phyloP scores from a whole-genome alignment of 345 rosid genomes.

The Theobroma cacao region DNA sequence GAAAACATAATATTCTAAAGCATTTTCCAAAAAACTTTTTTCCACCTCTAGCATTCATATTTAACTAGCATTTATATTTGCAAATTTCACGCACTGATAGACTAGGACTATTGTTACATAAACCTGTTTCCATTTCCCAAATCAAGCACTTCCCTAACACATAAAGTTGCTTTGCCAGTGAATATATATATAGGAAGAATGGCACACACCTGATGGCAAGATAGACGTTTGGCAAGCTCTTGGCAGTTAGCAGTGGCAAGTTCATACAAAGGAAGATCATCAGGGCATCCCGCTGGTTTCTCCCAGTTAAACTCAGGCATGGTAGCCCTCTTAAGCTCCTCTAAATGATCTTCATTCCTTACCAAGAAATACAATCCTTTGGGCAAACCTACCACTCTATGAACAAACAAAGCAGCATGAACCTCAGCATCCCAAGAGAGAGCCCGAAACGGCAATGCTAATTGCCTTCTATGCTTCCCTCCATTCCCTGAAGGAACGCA shows the following conservation, averaged over 20 bases:
- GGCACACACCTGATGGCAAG: conserved; percentile 76
- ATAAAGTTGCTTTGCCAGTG: background rate
- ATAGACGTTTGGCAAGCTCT: conserved; percentile 60
- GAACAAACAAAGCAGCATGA: conserved; percentile 85
- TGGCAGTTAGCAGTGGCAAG: conserved; percentile 60
- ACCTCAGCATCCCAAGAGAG: conserved; percentile 90
- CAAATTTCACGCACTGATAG: background rate
- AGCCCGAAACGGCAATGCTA: conserved; percentile 69
- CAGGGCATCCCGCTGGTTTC: conserved; percentile 81
- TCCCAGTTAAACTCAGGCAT: conserved; percentile 66
- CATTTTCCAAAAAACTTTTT: background rate
- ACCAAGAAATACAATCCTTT: conserved; percentile 80
- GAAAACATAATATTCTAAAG: conserved; percentile 5
- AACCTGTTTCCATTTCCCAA: background rate
- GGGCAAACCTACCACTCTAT: conserved; percentile 64
- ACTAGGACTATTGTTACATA: background rate
- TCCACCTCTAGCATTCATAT: background rate
- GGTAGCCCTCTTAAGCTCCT: conserved; percentile 48
- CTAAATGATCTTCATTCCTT: conserved; percentile 80
- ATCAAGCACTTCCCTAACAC: background rate
- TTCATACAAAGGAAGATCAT: conserved; percentile 58
- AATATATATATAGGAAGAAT: background rate
- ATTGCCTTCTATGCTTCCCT: conserved; percentile 50
- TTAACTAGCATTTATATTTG: background rate
- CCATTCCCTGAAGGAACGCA: conserved; percentile 78